Conservation (phyloP, 306 rosid genomes). For the Vachellia collinsii region DNA sequence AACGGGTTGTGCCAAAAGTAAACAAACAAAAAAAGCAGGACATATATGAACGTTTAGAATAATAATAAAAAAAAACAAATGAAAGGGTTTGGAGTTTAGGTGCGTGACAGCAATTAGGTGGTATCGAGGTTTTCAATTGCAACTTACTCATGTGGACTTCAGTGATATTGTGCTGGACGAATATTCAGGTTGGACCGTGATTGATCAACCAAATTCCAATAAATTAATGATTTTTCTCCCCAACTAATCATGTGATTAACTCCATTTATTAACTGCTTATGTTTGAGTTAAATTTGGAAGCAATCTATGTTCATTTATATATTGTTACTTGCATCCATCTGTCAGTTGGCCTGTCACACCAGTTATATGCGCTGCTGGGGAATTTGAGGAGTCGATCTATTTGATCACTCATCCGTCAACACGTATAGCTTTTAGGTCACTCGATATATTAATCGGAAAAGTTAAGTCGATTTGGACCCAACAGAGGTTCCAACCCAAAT, state of each 20-base stretch:
- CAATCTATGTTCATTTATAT: not conserved
- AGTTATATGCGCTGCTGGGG: not conserved
- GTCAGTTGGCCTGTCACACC: not conserved
- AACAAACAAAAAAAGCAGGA: not conserved
- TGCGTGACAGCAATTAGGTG: slow-evolving; percentile 38
- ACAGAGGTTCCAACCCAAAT: no score
- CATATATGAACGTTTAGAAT: not conserved
- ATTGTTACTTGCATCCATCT: not conserved
- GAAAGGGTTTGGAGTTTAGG: slow-evolving; percentile 11
- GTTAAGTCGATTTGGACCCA: no score
- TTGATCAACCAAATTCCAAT: slow-evolving; percentile 23
- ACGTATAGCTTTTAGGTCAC: not conserved
- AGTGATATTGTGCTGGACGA: slow-evolving; percentile 12
- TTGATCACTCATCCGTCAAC: not conserved
- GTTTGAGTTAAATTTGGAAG: not conserved
- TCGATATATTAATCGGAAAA: no score
- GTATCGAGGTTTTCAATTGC: slow-evolving; percentile 49
- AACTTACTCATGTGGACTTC: slow-evolving; percentile 28
- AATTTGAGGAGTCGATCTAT: not conserved
- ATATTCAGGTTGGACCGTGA: slow-evolving; percentile 10
- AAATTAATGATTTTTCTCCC: not conserved
- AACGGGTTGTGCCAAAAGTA: no score
- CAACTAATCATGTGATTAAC: slow-evolving; percentile 23
- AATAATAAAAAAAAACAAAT: not conserved
- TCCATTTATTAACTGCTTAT: not conserved